Evolutionary conservation across 2,329 filamentous ascomycete species (phyloP), one percentile per base, ranked within the genome.

Genomic region (Fusarium coicis): DNA sequence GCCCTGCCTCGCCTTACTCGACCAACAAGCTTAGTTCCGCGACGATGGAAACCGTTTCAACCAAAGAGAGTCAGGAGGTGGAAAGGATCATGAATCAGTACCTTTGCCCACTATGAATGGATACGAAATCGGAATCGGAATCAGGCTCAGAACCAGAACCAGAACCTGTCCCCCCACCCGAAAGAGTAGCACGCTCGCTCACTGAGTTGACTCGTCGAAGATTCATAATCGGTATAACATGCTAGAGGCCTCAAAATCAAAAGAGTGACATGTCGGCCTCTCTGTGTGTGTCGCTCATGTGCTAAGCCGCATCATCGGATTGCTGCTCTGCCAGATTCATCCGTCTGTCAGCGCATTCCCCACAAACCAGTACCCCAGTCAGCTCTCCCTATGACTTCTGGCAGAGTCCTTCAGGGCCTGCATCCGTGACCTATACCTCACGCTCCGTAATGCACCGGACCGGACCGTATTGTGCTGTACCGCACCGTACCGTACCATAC

Each of bases 231-330:
- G 26, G 43, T 52, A 53, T 37, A 59, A 52, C 32, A n/a, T 50
- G 49, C 58, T 40, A 64, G 46, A 74, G 57, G 61, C 50, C 63
- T 56, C 56, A 59, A 66, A 39, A 43, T n/a, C 26, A 34, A 43
- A 16, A 5, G 34, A 54, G 28, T 26, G 23, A 18, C 34, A 50
- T 26, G 52, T 21, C 21, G 28, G 16, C 11, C 37, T 71, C 50
- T 63, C 59, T 53, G 26, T 46, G 56, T 61, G 63, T 57, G 43
- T 54, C 58, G 42, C 63, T 71, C 68, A 72, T 75, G 72, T 67
- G 64, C 70, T 67, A 75, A 75, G 64, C 57, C 64, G 61, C 70
- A 68, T 70, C 64, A 72, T 63, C 55, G 60, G 53, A 50, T 66
- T 63, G 54, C 54, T 57, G 61, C 44, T 60, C 49, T 28, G 44